A percentile compares a stretch with the other conserved stretches of the same genome.
These are phyloP conservation scores for Beauveria rudraprayagi DNA, from an alignment of 2,329 filamentous ascomycete species.

Conservation along the genomic window DNA sequence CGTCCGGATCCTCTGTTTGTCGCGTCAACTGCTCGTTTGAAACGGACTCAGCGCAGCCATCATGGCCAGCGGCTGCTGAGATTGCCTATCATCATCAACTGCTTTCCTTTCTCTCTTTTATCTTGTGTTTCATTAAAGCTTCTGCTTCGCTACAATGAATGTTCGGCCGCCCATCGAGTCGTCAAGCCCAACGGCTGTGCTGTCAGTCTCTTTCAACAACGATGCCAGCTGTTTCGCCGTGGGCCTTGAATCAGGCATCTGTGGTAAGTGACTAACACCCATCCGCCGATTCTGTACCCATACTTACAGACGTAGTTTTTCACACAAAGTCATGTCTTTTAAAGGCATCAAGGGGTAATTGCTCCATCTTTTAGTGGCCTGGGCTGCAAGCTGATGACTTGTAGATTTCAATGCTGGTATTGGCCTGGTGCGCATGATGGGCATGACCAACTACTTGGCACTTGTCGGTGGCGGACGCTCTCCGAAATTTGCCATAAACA, in stretches of 20 bases:
- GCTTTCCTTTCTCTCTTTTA: neutral
- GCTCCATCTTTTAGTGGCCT: neutral
- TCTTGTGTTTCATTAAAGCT: neutral
- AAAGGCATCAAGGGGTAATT: constrained; percentile 43
- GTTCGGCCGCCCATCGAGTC: constrained; percentile 79
- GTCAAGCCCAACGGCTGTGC: constrained; percentile 62
- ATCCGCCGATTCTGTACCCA: neutral
- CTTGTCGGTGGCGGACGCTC: constrained; percentile 81
- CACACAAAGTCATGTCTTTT: constrained; percentile 64
- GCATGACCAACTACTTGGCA: constrained; percentile 77
- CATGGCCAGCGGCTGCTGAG: constrained; percentile 1
- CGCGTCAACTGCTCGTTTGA: neutral
- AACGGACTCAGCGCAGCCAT: neutral
- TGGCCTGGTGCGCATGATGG: constrained; percentile 78
- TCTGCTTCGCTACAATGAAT: constrained; percentile 58
- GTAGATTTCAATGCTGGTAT: constrained; percentile 74
- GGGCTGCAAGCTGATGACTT: neutral
- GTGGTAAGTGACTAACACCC: constrained; percentile 44
- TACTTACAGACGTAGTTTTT: constrained; percentile 49
- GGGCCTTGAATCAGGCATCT: constrained; percentile 78
- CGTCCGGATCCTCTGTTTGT: neutral
- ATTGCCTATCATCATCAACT: neutral
- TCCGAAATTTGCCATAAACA: constrained; percentile 81
- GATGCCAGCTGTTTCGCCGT: constrained; percentile 81
- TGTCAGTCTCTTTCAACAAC: constrained; percentile 80